phyloP scores from a whole-genome alignment of 441 rosid species.

The Viola pubescens region DNA sequence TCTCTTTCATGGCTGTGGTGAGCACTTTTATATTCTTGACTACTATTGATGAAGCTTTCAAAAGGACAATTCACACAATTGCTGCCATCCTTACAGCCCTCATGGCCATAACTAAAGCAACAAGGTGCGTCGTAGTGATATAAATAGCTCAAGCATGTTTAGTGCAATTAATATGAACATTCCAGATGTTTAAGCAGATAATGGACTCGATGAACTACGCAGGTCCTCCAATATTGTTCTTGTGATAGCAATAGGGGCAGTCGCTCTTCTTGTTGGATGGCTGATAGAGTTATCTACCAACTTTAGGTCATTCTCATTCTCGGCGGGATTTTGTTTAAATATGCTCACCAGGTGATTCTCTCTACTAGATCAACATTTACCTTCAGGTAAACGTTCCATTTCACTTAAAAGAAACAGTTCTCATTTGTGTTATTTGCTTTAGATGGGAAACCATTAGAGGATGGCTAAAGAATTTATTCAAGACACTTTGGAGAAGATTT shows the following conservation, averaged over 20 bases:
- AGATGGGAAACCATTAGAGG: slow-evolving; percentile 46
- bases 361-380: background rate
- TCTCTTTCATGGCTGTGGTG: slow-evolving; percentile 95
- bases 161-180: background rate
- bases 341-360: slow-evolving; percentile 35
- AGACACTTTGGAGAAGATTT: slow-evolving; percentile 53
- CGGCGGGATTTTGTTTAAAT: slow-evolving; percentile 37
- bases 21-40: slow-evolving; percentile 83
- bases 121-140: slow-evolving; percentile 42
- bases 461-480: slow-evolving; percentile 54
- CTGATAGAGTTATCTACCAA: slow-evolving; percentile 62
- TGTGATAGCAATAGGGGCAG: slow-evolving; percentile 71
- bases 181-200: slow-evolving; percentile 2
- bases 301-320: slow-evolving; percentile 45
- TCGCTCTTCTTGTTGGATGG: slow-evolving; percentile 77
- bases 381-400: background rate
- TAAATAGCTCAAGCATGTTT: slow-evolving; percentile 10
- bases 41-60: slow-evolving; percentile 58
- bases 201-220: slow-evolving; percentile 18
- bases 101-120: slow-evolving; percentile 87
- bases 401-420: background rate
- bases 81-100: slow-evolving; percentile 90
- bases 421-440: slow-evolving; percentile 5
- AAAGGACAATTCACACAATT: slow-evolving; percentile 81
- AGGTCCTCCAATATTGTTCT: slow-evolving; percentile 78